These are phyloP conservation scores for Thielaviopsis populi DNA, from an alignment of 2,329 filamentous ascomycete genomes.

Conservation along the genomic window DNA sequence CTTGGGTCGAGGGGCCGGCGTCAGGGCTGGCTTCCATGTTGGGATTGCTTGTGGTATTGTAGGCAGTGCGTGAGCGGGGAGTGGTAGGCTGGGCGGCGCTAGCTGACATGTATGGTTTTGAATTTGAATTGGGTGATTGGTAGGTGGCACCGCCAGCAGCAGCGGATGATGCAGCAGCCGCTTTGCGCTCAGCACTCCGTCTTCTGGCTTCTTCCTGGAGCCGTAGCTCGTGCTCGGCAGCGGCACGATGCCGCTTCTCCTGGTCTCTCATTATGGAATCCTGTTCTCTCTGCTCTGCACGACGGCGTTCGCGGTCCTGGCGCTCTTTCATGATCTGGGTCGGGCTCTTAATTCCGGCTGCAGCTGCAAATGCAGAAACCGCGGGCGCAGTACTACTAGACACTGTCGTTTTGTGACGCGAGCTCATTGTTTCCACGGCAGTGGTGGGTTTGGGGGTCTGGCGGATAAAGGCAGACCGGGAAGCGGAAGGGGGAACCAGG, in stretches of 20 bases:
- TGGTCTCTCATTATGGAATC: slow-evolving; percentile 37
- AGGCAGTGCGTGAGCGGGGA: slow-evolving; percentile 14
- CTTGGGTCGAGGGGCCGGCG: slow-evolving; percentile 17
- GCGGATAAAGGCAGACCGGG: slow-evolving; percentile 4
- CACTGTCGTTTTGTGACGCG: slow-evolving; percentile 13
- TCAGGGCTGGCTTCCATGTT: slow-evolving; percentile 3
- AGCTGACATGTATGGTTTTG: slow-evolving; percentile 19
- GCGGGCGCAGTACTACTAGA: slow-evolving; percentile 9
- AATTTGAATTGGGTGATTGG: slow-evolving; percentile 14
- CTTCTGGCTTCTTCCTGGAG: slow-evolving; percentile 40
- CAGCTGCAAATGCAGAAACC: slow-evolving; percentile 20
- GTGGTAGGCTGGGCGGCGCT: slow-evolving; percentile 18
- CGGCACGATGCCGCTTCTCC: slow-evolving; percentile 35
- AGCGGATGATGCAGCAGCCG: slow-evolving; percentile 31
- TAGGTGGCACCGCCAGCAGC: slow-evolving; percentile 25
- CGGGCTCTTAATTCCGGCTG: slow-evolving; percentile 62
- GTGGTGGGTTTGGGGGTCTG: neutral
- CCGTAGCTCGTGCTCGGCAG: slow-evolving; percentile 42
- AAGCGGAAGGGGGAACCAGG: slow-evolving; percentile 3
- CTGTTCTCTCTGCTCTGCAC: slow-evolving; percentile 47
- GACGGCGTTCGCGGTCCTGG: slow-evolving; percentile 55
- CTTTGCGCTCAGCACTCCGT: slow-evolving; percentile 46
- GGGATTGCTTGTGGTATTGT: slow-evolving; percentile 10
- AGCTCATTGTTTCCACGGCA: slow-evolving; percentile 7
- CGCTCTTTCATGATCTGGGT: slow-evolving; percentile 86